Base-by-base conservation (phyloP, 1,284 basidiomycete genomes). In the Ustilago xerochloae region DNA sequence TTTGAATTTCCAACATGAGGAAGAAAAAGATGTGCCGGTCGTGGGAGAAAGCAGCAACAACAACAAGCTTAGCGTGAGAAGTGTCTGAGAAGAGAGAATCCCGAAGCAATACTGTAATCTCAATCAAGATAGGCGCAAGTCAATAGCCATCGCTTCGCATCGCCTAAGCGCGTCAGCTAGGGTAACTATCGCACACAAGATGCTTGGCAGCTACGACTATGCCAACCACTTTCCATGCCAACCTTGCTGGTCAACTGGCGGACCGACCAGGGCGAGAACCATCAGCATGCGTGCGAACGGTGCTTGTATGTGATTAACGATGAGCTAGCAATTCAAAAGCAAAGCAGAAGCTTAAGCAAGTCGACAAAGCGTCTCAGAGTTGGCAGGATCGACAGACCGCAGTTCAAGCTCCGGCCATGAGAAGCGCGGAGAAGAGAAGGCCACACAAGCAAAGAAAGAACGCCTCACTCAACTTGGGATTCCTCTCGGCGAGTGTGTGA, bases 21-120 rank as follows among this genome's bases (percentile, higher is more conserved):
- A 6, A 26, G 2, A 15, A 49, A 33, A 24, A 33, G 22, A 13
- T 43, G 41, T 20, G 20, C 41, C 41, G n/a, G 41, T 47, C 45
- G 15, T 47, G 26, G 22, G 45, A 29, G 16, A 28, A 7, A 22
- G 32, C 24, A 12, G 28, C 12, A 46, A 41, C 10, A 4, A 41
- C 9, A 12, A 18, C 2, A 26, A 12, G 20, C 5, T 7, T 49
- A 58, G 56, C 56, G 56, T 58, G 56, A 58, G 56, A 58, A 58
- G 46, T 58, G 38, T 43, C 56, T 48, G 16, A 26, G 38, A 50
- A 58, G 47, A 33, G 29, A 32, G 24, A n/a, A 26, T 18, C 8
- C 47, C 5, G 35, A 22, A 28, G 33, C 49, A 16, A 48, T 7
- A 20, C 8, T n/a, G n/a, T n/a, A n/a, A n/a, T n/a, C n/a, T n/a